These are phyloP conservation scores for Moelleriella libera DNA, from an alignment of 2,329 filamentous ascomycete species.

Conservation along the genomic window DNA sequence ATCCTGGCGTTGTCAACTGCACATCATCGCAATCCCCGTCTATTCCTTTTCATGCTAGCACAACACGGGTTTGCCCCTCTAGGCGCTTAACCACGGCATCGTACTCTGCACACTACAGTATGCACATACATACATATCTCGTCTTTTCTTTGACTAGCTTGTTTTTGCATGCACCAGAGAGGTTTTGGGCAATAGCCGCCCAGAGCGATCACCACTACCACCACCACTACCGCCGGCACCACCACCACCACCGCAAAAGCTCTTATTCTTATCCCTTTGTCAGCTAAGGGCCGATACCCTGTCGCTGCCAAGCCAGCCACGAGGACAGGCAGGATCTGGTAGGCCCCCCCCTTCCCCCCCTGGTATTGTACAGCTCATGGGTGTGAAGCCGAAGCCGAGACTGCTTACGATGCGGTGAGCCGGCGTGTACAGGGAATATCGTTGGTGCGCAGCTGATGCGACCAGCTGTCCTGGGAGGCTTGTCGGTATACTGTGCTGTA, in stretches of 20 bases:
- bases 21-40: neutral
- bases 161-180: neutral
- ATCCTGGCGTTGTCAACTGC: neutral
- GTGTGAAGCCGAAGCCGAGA: neutral
- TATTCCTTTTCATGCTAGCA: too few relatives aligned
- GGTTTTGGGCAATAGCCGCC: neutral
- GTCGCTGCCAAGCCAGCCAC: neutral
- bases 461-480: neutral
- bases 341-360: neutral
- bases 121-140: too few relatives aligned
- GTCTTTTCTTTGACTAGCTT: too few relatives aligned
- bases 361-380: neutral
- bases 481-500: neutral
- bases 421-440: neutral
- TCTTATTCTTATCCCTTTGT: neutral
- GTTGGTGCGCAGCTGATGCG: neutral
- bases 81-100: neutral
- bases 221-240: too few relatives aligned
- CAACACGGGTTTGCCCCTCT: too few relatives aligned
- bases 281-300: neutral
- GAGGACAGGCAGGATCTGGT: neutral
- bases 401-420: neutral
- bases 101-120: neutral
- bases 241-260: neutral
- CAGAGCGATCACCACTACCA: neutral